Percentiles rank a stretch among this genome's conserved stretches.
Evolutionary conservation across 306 rosid species (phyloP).

Genomic region (Cicer chorassanicum): DNA sequence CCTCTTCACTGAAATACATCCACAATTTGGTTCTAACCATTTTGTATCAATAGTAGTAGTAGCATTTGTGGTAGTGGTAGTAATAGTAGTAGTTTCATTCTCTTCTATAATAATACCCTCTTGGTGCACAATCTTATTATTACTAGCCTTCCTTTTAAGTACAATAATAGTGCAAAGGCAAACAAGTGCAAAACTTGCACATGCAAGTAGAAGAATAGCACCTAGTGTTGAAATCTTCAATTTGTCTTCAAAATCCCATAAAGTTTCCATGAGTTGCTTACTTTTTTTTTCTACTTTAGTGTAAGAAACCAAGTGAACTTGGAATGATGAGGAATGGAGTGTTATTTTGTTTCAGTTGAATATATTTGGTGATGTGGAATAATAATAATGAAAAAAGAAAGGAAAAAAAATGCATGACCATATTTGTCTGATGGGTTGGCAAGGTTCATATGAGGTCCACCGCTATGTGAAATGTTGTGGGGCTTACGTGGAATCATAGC

Average conservation of each 20-base stretch:
- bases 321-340: slow-evolving; percentile 20
- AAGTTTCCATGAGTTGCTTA: slow-evolving; percentile 46
- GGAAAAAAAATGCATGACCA: neutral
- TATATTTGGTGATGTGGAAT: slow-evolving; percentile 26
- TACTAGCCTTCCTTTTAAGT: slow-evolving; percentile 42
- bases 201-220: slow-evolving; percentile 54
- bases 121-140: slow-evolving; percentile 48
- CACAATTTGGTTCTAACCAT: slow-evolving; percentile 42
- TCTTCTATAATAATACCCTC: slow-evolving; percentile 39
- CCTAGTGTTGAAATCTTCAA: slow-evolving; percentile 56
- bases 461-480: slow-evolving; percentile 38
- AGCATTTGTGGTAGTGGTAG: neutral
- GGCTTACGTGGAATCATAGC: slow-evolving; percentile 18
- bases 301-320: slow-evolving; percentile 1
- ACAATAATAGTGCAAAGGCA: slow-evolving; percentile 37
- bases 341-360: slow-evolving; percentile 19
- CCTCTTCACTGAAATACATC: slow-evolving; percentile 52
- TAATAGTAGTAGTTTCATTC: slow-evolving; percentile 5
- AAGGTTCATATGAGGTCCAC: slow-evolving; percentile 53
- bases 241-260: slow-evolving; percentile 52
- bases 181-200: slow-evolving; percentile 45
- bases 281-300: slow-evolving; percentile 19
- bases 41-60: neutral
- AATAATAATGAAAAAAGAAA: neutral
- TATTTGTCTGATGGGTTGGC: slow-evolving; percentile 42